Base-by-base conservation (phyloP, 371 early-diverging fungal species). In the Rhizopus delemar region DNA sequence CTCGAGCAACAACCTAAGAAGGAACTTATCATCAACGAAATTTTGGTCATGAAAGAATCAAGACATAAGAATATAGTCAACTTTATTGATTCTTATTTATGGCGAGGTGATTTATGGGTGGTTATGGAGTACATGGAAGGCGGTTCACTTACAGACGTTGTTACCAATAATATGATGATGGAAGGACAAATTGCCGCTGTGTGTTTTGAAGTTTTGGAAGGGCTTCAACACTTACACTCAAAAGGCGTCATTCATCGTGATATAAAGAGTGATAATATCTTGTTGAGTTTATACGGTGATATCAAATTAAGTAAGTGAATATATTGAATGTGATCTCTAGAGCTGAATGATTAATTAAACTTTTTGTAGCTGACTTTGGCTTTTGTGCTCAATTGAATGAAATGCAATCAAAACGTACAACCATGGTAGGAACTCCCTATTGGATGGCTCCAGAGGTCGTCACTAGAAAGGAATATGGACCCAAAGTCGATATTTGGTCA, bases 101-200 rank as follows among this genome's bases (percentile, higher is more conserved):
- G 80, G 78, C 83, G 86, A 38, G 93, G 90, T 4, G 94, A 95
- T 69, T 82, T 96, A 12, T 96, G 95, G 96, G 91, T 90, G 3
- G 87, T 96, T 8, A 97, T 96, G 96, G 97, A 97, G 75, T 97
- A 94, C 63, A 97, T 97, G 97, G 96, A 95, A 64, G 97, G 96
- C 34, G 97, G 97, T 15, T 88, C 93, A 56, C 72, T 97, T 55
- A 97, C 96, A 5, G 95, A 94, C 57, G 92, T 93, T 0, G 94
- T 97, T 11, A 93, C 94, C 1, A 85, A 79, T 54, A 94, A 90
- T 66, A 90, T 90, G 80, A 94, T 98, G 92, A 90, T 89, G 11
- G 98, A 98, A 75, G 93, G 92, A 4, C 96, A 96, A 66, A 96
- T 98, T 71, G 96, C 96, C 8, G 88, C 93, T 9, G 91, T 97